Base-by-base conservation (phyloP, 805 yeast species). In the Komagataella pastoris region DNA sequence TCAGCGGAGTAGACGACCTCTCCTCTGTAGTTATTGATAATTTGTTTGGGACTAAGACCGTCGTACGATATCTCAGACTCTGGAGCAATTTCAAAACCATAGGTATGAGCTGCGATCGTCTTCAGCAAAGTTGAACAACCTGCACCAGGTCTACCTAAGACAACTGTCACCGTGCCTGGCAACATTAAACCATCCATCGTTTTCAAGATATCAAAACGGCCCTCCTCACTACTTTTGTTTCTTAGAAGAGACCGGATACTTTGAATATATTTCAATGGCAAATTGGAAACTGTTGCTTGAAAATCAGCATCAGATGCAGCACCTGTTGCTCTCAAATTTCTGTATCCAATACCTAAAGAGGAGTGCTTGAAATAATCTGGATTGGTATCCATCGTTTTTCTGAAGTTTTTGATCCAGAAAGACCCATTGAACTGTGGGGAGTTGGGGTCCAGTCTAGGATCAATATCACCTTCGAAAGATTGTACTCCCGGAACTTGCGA, bases 81-180 rank as follows among this genome's bases (percentile, higher is more conserved):
- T 46, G 63, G 53, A 44, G 70, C 78, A 36, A 81, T 58, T 36
- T 73, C 61, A 61, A 78, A 79, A 54, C 87, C 87, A 59, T 77
- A 76, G 6, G 85, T 78, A 51, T 79, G 76, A 43, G 80, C 62
- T 44, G 83, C 69, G 45, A 81, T 69, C 3, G 85, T 75, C 58
- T 81, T 81, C 58, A 83, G 68, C 49, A 82, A 67, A 0, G 88
- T 81, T 2, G 87, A 75, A 63, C 88, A 83, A 56, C 89, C 88
- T n/a, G 88, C 79, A 59, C 91, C 91, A 1, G 91, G 91, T 65
- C 90, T 76, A 53, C 93, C 91, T 48, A 85, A 68, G 8, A 85
- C 88, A 49, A 83, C 84, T 6, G 84, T 75, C 48, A 83, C 67
- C 54, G 81, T 82, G 49, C 88, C 88, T 3, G 86, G 81, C 50